Base-by-base conservation (phyloP, 495 filamentous ascomycete species). In the Neurospora pannonica region DNA sequence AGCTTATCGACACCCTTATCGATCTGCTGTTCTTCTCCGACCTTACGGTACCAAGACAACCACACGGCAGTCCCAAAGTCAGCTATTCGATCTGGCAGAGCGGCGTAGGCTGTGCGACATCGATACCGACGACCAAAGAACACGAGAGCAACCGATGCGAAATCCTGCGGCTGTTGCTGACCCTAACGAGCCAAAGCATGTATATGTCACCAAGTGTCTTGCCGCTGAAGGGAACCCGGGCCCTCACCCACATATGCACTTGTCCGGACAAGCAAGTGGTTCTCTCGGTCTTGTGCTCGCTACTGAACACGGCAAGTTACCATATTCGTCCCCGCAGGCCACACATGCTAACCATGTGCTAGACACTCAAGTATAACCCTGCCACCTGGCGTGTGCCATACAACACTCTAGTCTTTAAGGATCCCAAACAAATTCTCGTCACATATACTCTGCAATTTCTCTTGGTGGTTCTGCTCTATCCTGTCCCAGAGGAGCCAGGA, bases 41-140 rank as follows among this genome's bases (percentile, higher is more conserved):
- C 62, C 92, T 99, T 80, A 97, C 94, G 0, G 87, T 98, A 9
- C 94, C 95, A 1, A 84, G 77, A 73, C 82, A 85, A 62, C 85
- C 83, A 38, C 87, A 90, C 62, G 90, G 89, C 43, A 93, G 92
- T 79, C 86, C 87, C 76, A 97, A 97, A 81, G 91, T 97, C 46
- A 92, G 92, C 17, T 97, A 94, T 84, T 91, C 94, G 42, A 98
- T 99, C 77, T 99, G 96, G 96, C 94, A 98, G 82, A 98, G 92
- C 77, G 96, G 96, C 34, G 95, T 99, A 69, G 96, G 96, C 3
- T 98, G 95, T 83, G 97, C 97, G 80, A 93, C 92, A 8, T 87
- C 93, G 2, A 90, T 97, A 81, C 92, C 92, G 21, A 93, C 95
- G 24, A 97, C 88, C 46, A 97, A 93, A 82, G 93, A 97, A 74